These are phyloP conservation scores for Cladorrhinum sp. DNA, from an alignment of 2,329 filamentous ascomycete genomes.

Conservation along the genomic window DNA sequence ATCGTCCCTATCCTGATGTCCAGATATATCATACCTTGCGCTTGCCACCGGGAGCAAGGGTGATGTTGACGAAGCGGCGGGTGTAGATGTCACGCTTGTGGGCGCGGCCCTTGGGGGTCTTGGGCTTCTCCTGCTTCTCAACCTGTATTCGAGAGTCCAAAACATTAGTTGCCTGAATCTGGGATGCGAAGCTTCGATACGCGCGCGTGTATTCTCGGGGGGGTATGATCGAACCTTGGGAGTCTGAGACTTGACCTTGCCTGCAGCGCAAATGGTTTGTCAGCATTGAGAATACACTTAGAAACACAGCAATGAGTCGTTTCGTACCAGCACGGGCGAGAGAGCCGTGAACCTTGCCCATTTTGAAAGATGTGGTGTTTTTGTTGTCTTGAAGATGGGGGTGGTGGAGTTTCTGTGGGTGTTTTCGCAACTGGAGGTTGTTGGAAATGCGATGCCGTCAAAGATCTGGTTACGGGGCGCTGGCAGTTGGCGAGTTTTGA, in stretches of 20 bases:
- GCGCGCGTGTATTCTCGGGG: not conserved
- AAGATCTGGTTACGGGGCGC: not conserved
- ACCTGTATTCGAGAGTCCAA: constrained; percentile 50
- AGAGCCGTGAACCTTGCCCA: constrained; percentile 93
- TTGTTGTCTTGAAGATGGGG: not conserved
- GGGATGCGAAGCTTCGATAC: not conserved
- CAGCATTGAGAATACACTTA: not conserved
- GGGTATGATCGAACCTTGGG: constrained; percentile 60
- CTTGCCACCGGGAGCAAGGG: constrained; percentile 89
- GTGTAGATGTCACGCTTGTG: constrained; percentile 97
- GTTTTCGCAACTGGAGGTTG: constrained; percentile 1
- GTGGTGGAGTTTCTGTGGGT: not conserved
- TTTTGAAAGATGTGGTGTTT: constrained; percentile 33
- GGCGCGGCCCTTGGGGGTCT: constrained; percentile 93
- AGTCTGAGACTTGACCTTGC: constrained; percentile 97
- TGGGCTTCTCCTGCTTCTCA: constrained; percentile 91
- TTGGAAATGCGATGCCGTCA: not conserved
- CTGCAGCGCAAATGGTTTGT: constrained; percentile 36
- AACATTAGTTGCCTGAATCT: not conserved
- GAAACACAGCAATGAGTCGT: not conserved
- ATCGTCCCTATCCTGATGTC: not conserved
- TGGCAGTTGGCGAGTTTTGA: constrained; percentile 4
- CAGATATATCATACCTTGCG: constrained; percentile 68
- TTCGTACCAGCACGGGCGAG: constrained; percentile 73
- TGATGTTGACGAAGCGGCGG: constrained; percentile 97